A percentile compares a stretch with the other conserved stretches of the same genome.
These are phyloP conservation scores for Candida glucosophila DNA, from an alignment of 1,139 yeast species.

Conservation along the genomic window DNA sequence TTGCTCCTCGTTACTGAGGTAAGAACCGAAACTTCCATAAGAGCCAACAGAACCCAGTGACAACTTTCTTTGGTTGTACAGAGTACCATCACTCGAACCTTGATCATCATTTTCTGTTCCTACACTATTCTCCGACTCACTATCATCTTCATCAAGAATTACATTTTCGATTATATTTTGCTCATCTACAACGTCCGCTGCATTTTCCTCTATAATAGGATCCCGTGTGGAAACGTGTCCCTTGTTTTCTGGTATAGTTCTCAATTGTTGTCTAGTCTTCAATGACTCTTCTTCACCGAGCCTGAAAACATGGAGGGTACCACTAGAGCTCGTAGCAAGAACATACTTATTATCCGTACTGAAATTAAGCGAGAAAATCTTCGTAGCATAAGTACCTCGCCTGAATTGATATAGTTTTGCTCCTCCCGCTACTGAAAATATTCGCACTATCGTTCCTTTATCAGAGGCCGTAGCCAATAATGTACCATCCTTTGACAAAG, in stretches of 20 bases:
- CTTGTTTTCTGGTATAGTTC: slow-evolving; percentile 6
- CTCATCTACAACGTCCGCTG: slow-evolving; percentile 13
- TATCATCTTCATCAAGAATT: slow-evolving; percentile 14
- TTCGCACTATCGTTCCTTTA: slow-evolving; percentile 87
- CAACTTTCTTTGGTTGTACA: slow-evolving; percentile 26
- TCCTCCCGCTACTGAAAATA: slow-evolving; percentile 80
- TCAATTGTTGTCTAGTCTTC: slow-evolving; percentile 26
- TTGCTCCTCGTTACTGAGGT: slow-evolving; percentile 19
- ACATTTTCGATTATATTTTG: slow-evolving; percentile 14
- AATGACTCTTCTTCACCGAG: slow-evolving; percentile 54
- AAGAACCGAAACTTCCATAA: slow-evolving; percentile 27
- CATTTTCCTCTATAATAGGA: slow-evolving; percentile 25
- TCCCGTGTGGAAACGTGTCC: too few relatives aligned
- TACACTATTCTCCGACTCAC: slow-evolving; percentile 25
- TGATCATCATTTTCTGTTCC: slow-evolving; percentile 19
- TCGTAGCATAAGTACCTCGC: slow-evolving; percentile 90
- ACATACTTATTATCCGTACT: slow-evolving; percentile 67
- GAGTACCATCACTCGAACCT: slow-evolving; percentile 18
- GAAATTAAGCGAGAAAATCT: slow-evolving; percentile 75
- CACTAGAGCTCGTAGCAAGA: slow-evolving; percentile 83
- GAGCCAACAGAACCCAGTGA: slow-evolving; percentile 36
- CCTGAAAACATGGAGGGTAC: slow-evolving; percentile 86
- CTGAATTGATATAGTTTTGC: slow-evolving; percentile 81
- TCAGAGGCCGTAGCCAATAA: slow-evolving; percentile 90
- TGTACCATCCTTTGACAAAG: slow-evolving; percentile 74